Conservation (phyloP, 495 filamentous ascomycete genomes). For the Daldinia vernicosa region DNA sequence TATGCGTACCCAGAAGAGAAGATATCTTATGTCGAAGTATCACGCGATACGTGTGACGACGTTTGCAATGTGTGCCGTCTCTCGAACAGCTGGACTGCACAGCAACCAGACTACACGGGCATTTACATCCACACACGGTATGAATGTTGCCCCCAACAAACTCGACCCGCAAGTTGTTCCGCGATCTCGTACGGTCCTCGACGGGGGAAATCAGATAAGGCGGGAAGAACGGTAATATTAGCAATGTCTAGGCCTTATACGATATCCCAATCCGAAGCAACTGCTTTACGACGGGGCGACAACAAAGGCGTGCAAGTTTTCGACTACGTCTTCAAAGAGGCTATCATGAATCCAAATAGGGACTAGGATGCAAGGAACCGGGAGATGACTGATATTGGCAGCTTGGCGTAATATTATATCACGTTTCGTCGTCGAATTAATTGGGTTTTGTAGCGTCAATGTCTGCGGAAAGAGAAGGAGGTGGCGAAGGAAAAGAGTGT, state of each 20-base stretch:
- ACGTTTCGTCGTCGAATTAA: constrained; percentile 21
- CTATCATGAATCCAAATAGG: neutral
- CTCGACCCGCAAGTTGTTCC: constrained; percentile 46
- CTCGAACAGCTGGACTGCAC: constrained; percentile 12
- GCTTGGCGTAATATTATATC: constrained; percentile 8
- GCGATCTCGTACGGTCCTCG: constrained; percentile 21
- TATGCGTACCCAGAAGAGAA: constrained; percentile 47
- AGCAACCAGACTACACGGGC: constrained; percentile 14
- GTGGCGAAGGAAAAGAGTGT: constrained; percentile 26
- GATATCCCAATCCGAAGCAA: constrained; percentile 8
- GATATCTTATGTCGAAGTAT: constrained; percentile 10
- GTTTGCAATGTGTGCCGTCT: constrained; percentile 11
- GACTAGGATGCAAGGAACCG: neutral
- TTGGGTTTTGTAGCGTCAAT: constrained; percentile 14
- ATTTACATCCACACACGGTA: constrained; percentile 20
- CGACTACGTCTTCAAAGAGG: neutral
- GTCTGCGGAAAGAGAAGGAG: constrained; percentile 7
- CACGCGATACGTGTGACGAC: constrained; percentile 17
- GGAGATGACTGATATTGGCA: constrained; percentile 1
- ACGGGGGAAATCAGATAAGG: constrained; percentile 8
- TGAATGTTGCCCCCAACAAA: constrained; percentile 38
- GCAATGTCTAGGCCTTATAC: constrained; percentile 5
- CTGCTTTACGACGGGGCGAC: constrained; percentile 17
- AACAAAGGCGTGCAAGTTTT: constrained; percentile 20
- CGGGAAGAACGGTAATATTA: constrained; percentile 8